Percentiles rank a stretch among this genome's conserved stretches.
Conservation (phyloP, 192 early-diverging fungal species). For the Funneliformis mosseae region DNA sequence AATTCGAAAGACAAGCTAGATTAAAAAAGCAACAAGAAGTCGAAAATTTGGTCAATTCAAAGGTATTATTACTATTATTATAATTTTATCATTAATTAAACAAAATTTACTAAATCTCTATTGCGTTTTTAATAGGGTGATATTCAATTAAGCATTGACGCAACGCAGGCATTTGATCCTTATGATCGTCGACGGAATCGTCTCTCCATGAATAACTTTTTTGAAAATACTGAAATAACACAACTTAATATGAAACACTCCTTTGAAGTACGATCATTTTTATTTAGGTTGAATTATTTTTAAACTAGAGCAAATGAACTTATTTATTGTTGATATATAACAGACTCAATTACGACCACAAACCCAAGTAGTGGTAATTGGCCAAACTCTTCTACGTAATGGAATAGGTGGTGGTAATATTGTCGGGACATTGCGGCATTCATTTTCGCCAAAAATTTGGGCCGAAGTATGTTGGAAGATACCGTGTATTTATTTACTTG, state of each 20-base stretch:
- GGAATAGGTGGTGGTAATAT: slow-evolving; percentile 78
- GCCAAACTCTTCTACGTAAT: slow-evolving; percentile 65
- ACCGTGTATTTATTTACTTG: slow-evolving; percentile 16
- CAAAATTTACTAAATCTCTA: not conserved
- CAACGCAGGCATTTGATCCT: slow-evolving; percentile 51
- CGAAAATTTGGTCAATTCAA: slow-evolving; percentile 67
- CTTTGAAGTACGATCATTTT: slow-evolving; percentile 52
- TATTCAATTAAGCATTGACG: slow-evolving; percentile 54
- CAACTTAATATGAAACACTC: slow-evolving; percentile 64
- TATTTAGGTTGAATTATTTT: not conserved
- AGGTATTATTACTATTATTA: slow-evolving; percentile 28
- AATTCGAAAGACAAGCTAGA: slow-evolving; percentile 65
- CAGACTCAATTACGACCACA: slow-evolving; percentile 58
- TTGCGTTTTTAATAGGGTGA: slow-evolving; percentile 40
- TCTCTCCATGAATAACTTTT: slow-evolving; percentile 29
- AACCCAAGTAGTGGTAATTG: slow-evolving; percentile 55
- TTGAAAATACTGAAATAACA: slow-evolving; percentile 42
- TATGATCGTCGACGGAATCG: slow-evolving; percentile 47
- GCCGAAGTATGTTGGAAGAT: slow-evolving; percentile 57
- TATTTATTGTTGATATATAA: not conserved
- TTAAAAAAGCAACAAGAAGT: slow-evolving; percentile 62
- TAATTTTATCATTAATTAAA: not conserved
- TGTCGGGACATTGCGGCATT: slow-evolving; percentile 74
- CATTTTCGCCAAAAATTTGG: slow-evolving; percentile 70
- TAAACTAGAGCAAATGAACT: not conserved